Conservation (phyloP, 2,329 filamentous ascomycete species). For the Grosmannia serpens region DNA sequence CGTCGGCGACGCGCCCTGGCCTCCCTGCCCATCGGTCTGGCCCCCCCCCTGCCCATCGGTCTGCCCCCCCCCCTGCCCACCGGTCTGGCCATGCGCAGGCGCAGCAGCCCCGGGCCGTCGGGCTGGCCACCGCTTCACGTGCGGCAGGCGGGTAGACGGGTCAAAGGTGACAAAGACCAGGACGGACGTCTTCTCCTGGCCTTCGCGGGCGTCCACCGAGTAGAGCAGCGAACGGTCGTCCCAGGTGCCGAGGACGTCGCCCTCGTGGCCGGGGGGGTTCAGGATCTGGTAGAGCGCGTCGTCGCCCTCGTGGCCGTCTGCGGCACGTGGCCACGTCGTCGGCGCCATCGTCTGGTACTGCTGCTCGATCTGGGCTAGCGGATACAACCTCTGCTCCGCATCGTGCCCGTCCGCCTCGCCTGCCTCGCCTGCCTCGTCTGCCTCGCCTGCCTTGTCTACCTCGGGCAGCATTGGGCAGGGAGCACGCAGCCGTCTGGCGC, state of each 20-base stretch:
- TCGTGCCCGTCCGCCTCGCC: slow-evolving; percentile 4
- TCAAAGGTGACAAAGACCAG: slow-evolving; percentile 33
- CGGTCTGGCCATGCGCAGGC: too few species aligned
- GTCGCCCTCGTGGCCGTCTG: slow-evolving; percentile 12
- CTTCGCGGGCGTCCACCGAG: slow-evolving; percentile 17
- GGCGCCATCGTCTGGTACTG: not conserved
- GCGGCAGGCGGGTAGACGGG: slow-evolving; percentile 22
- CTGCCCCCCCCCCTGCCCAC: too few species aligned
- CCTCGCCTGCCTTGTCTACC: not conserved
- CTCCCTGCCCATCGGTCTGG: too few species aligned
- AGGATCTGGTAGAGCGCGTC: slow-evolving; percentile 24
- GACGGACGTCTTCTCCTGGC: slow-evolving; percentile 8
- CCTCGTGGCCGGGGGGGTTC: slow-evolving; percentile 25
- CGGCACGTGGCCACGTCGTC: not conserved
- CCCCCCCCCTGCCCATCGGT: too few species aligned
- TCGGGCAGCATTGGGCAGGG: too few species aligned
- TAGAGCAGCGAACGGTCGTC: slow-evolving; percentile 39
- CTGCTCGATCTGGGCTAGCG: not conserved
- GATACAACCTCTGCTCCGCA: not conserved
- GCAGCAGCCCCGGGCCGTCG: too few species aligned
- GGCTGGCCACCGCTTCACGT: not conserved
- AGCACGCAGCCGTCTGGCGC: slow-evolving; percentile 25
- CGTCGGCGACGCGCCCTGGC: too few species aligned
- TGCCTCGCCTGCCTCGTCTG: not conserved
- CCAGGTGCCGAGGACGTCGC: slow-evolving; percentile 28